Base-by-base conservation (phyloP, 1,284 basidiomycete genomes). In the Hemileia vastatrix region DNA sequence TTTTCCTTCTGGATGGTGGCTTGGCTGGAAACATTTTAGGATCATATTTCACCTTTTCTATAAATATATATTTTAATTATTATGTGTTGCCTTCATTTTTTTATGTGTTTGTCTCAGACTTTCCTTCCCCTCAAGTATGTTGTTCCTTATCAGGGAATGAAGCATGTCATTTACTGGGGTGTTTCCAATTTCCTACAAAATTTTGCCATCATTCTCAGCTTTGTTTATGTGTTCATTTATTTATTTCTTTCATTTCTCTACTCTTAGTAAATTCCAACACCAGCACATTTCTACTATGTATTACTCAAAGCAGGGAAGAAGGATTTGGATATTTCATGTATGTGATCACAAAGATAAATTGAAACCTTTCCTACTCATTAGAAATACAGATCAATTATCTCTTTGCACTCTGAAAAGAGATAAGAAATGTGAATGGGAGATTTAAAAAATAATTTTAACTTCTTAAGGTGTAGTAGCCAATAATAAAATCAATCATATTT, bases 261-360 rank as follows among this genome's bases (percentile, higher is more conserved):
- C n/a, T 0, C 13, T 23, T 48, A 32, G 8, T 27, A 27, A 6
- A 40, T 50, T 32, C 45, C 4, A n/a, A 1, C 6, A 2, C 13
- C 52, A 87, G 86, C 15, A 84, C 86, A 0, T 80, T 90, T 65
- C 82, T 90, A 2, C 81, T 93, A 18, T 93, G 90, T 90, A 83
- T 90, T 63, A 87, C 88, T 2, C 89, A 91, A 78, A 88, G 82
- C 65, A 80, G 82, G 1, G 83, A 84, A 67, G 83, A 80, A 67
- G 90, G 92, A 75, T 91, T 90, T 76, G 90, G 92, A 74, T 93
- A 92, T n/a, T n/a, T n/a, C n/a, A n/a, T n/a, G n/a, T n/a, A n/a
- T n/a, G n/a, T n/a, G n/a, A n/a, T n/a, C n/a, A n/a, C n/a, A n/a
- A n/a, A n/a, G n/a, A n/a, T n/a, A n/a, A n/a, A n/a, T n/a, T n/a